Base-by-base conservation (phyloP, 108 stramenopile species). In the Thalassiosira profunda region DNA sequence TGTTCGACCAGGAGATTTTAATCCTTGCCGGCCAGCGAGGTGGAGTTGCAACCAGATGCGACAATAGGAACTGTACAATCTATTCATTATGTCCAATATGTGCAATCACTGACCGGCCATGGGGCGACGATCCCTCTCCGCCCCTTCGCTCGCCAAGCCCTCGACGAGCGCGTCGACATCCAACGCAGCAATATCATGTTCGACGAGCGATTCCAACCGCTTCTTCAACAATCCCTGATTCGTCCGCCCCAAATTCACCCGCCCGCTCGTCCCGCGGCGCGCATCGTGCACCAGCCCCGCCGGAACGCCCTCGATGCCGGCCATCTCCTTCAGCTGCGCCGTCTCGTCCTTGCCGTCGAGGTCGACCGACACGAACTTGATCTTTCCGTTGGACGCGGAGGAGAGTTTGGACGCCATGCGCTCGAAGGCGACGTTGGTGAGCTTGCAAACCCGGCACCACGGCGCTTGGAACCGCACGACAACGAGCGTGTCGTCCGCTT, bases 401-500 rank as follows among this genome's bases (percentile, higher is more conserved):
- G 36, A 25, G 6, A 74, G 25, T 35, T 58, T 59, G 40, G 64
- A 29, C 8, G 64, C 73, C 64, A 74, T 65, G 18, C 73, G 57
- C 17, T 74, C 73, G 38, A 48, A 74, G 18, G 73, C 63, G 0
- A 74, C 64, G 29, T 58, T 51, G 29, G 73, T 74, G 3, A 64
- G 15, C 20, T 64, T 57, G 51, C 73, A 74, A 29, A 51, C 35
- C 43, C 60, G 56, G 52, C 73, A 74, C 73, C 73, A 74, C 4
- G 73, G 73, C n/a, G 73, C 63, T 11, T 52, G 56, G 73, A 74
- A 74, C n/a, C 73, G 73, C 35, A 74, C 36, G 58, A 74, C 48
- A 37, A 28, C 43, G 1, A 74, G 25, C 20, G 42, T 44, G 28
- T 44, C 48, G 18, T 36, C 17, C 6, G 47, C n/a, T n/a, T 48